These are phyloP conservation scores for Arachis stenosperma DNA, from an alignment of 306 rosid genomes.

Conservation along the genomic window DNA sequence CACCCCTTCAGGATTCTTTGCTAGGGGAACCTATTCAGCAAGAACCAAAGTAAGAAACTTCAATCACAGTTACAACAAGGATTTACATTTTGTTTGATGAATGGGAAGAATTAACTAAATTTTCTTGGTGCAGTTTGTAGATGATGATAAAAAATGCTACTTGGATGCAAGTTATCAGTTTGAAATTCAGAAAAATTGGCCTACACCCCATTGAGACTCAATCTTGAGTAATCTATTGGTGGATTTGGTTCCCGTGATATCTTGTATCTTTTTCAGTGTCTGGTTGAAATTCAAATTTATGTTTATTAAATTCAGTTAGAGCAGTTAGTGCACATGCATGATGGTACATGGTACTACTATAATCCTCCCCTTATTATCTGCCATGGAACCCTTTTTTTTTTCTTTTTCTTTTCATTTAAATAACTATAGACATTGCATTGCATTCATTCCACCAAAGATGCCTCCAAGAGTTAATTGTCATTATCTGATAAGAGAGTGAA, in stretches of 20 bases:
- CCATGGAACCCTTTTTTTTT: constrained; percentile 20
- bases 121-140: constrained; percentile 65
- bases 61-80: neutral
- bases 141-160: constrained; percentile 89
- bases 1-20: constrained; percentile 79
- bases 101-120: constrained; percentile 1
- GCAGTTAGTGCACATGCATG: constrained; percentile 44
- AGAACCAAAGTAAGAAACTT: constrained; percentile 68
- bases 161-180: constrained; percentile 76
- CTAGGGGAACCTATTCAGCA: constrained; percentile 81
- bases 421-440: constrained; percentile 8
- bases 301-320: constrained; percentile 38
- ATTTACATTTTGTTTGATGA: neutral
- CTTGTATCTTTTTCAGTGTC: constrained; percentile 45
- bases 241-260: constrained; percentile 38
- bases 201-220: constrained; percentile 49
- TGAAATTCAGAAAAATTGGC: constrained; percentile 88
- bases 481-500: constrained; percentile 39
- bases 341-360: neutral
- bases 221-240: constrained; percentile 26
- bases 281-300: constrained; percentile 43
- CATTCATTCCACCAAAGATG: constrained; percentile 37
- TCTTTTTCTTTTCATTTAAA: constrained; percentile 6
- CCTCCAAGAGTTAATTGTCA: constrained; percentile 22
- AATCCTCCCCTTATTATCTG: constrained; percentile 10